A percentile compares a stretch with the other conserved stretches of the same genome.
Evolutionary conservation across 257 asterid species (phyloP).

Genomic region (Ophiorrhiza pumila): DNA sequence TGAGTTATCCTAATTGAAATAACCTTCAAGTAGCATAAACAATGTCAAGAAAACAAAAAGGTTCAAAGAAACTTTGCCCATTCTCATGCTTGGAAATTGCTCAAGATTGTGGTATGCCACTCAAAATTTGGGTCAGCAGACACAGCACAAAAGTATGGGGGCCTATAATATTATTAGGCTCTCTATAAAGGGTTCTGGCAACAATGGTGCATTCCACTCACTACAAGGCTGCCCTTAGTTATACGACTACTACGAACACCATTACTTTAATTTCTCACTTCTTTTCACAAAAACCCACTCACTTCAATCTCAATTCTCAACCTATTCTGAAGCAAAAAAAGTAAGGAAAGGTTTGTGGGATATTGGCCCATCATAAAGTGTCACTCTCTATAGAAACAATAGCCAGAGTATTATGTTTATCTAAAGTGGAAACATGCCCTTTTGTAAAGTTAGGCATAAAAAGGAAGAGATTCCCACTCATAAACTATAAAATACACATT

Average conservation of each 20-base stretch:
- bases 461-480: conserved; percentile 25
- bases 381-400: conserved; percentile 8
- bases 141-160: conserved; percentile 24
- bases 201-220: conserved; percentile 16
- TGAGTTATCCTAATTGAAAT: too few species aligned
- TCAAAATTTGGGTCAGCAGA: conserved; percentile 17
- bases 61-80: not conserved
- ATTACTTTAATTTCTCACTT: conserved; percentile 12
- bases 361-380: conserved; percentile 27
- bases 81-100: not conserved
- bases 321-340: conserved; percentile 9
- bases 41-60: not conserved
- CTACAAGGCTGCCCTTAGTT: conserved; percentile 9
- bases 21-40: not conserved
- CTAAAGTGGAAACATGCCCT: conserved; percentile 23
- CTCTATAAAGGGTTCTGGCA: conserved; percentile 20
- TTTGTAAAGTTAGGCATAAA: conserved; percentile 27
- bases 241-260: too few species aligned
- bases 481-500: conserved; percentile 9
- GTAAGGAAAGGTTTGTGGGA: not conserved
- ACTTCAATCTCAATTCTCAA: conserved; percentile 1
- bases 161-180: not conserved
- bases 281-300: conserved; percentile 32
- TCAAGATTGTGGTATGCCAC: conserved; percentile 24
- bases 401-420: conserved; percentile 10